Percentiles rank a stretch among this genome's conserved stretches.
Evolutionary conservation across 2,329 filamentous ascomycete species (phyloP).

Genomic region (Fusarium camptoceras): DNA sequence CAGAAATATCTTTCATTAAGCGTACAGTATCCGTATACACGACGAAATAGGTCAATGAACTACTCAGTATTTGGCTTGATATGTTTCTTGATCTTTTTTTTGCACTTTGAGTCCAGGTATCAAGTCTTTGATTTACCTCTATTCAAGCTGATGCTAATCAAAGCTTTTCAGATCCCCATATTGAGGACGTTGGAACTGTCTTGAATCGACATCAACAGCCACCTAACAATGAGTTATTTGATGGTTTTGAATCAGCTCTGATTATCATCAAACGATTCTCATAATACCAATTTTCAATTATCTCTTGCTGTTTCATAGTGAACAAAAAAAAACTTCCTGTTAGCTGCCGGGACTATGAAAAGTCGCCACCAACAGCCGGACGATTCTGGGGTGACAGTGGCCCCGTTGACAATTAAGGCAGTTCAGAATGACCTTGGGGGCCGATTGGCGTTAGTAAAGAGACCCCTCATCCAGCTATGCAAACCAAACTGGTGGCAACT

Average conservation of each 20-base stretch:
- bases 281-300: background rate
- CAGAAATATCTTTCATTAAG: background rate
- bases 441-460: conserved; percentile 30
- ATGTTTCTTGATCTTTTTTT: background rate
- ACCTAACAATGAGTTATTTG: background rate
- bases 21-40: background rate
- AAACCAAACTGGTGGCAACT: conserved; percentile 26
- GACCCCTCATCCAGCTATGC: conserved; percentile 25
- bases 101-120: background rate
- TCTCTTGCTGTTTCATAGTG: conserved; percentile 10
- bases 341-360: conserved; percentile 19
- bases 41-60: background rate
- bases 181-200: conserved; percentile 25
- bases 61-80: background rate
- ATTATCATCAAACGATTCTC: conserved; percentile 11
- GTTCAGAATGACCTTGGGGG: conserved; percentile 29
- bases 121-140: background rate
- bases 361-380: conserved; percentile 29
- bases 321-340: conserved; percentile 5
- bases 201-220: conserved; percentile 35
- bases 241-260: background rate
- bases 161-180: conserved; percentile 3
- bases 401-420: conserved; percentile 30
- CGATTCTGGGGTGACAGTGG: conserved; percentile 26
- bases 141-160: background rate